These are phyloP conservation scores for Trichoderma polysporum DNA, from an alignment of 2,329 filamentous ascomycete genomes.

Conservation along the genomic window DNA sequence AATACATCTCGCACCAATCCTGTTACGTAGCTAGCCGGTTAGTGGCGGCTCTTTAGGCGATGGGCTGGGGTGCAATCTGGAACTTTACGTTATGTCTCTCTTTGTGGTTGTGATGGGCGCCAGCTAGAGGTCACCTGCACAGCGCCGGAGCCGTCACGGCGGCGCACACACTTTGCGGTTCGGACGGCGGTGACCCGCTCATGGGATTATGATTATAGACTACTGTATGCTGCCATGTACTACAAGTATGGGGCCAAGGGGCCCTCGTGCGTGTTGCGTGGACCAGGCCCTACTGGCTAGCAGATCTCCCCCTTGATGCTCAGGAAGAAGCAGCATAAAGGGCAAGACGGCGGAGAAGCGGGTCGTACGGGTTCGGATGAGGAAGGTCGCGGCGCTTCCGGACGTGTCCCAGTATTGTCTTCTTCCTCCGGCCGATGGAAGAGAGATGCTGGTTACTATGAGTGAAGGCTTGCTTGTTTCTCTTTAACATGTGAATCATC, in stretches of 20 bases:
- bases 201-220: background rate
- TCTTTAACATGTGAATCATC: background rate
- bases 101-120: background rate
- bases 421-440: background rate
- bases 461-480: background rate
- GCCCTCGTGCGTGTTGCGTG: background rate
- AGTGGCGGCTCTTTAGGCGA: slow-evolving; percentile 11
- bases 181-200: background rate
- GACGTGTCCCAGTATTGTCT: background rate
- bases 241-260: background rate
- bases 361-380: slow-evolving; percentile 14
- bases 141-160: slow-evolving; percentile 12
- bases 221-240: no score
- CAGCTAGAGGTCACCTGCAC: slow-evolving; percentile 18
- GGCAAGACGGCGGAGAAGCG: slow-evolving; percentile 16
- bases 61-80: background rate
- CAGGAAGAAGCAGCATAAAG: background rate
- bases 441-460: background rate
- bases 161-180: background rate
- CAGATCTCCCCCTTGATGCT: background rate
- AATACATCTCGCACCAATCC: background rate
- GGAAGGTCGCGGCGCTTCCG: slow-evolving; percentile 18
- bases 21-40: slow-evolving; percentile 16
- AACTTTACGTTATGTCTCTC: slow-evolving; percentile 4
- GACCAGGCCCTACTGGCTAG: background rate